Conservation (phyloP, 805 yeast genomes). For the Candida golubevii region DNA sequence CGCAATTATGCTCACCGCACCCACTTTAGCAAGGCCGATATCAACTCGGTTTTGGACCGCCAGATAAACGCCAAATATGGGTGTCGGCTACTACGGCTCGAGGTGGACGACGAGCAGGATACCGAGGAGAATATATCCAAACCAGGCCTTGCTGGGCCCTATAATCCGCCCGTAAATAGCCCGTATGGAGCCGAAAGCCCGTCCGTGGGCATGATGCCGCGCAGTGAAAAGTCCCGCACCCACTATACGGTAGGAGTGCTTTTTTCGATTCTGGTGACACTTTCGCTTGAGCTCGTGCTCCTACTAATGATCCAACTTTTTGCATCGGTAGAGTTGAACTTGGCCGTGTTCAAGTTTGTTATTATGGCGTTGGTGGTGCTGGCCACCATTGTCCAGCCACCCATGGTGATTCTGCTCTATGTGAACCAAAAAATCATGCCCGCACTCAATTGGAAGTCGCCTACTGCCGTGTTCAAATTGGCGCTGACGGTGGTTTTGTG, state of each 20-base stretch:
- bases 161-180: not conserved
- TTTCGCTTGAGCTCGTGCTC: constrained; percentile 29
- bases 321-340: constrained; percentile 17
- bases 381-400: constrained; percentile 43
- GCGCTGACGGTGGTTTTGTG: constrained; percentile 16
- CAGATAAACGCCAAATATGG: constrained; percentile 17
- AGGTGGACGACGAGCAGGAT: constrained; percentile 15
- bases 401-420: constrained; percentile 29
- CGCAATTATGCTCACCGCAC: constrained; percentile 21
- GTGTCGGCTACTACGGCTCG: constrained; percentile 15
- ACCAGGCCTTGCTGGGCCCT: not conserved
- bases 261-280: constrained; percentile 28
- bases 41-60: constrained; percentile 23
- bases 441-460: not conserved
- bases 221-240: not conserved
- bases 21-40: constrained; percentile 18
- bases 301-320: constrained; percentile 36
- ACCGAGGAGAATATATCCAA: not conserved
- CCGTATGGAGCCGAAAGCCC: not conserved
- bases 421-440: constrained; percentile 27
- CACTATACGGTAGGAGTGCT: constrained; percentile 20
- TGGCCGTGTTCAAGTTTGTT: constrained; percentile 36
- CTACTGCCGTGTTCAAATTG: constrained; percentile 1
- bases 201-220: not conserved
- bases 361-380: constrained; percentile 36